A percentile compares a stretch with the other conserved stretches of the same genome.
These are phyloP conservation scores for Shiraia bambusicola DNA, from an alignment of 2,329 filamentous ascomycete genomes.

Conservation along the genomic window DNA sequence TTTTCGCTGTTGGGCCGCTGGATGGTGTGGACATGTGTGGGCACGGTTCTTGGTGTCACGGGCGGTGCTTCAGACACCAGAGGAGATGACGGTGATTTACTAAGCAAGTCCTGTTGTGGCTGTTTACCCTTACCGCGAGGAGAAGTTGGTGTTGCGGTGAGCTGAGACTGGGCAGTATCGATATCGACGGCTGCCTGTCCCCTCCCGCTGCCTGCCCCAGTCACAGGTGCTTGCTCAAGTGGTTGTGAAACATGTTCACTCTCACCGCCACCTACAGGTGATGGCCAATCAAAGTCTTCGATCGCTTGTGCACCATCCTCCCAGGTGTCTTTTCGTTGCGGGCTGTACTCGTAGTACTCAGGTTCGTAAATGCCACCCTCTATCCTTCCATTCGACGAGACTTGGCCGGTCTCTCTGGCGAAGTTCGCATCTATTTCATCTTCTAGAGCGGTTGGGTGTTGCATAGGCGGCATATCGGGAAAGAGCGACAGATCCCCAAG, in stretches of 20 bases:
- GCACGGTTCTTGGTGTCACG: too few species aligned
- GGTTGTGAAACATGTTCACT: background rate
- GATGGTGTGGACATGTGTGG: too few species aligned
- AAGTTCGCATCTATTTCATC: background rate
- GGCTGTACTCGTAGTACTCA: conserved; percentile 10
- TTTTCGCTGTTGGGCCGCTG: too few species aligned
- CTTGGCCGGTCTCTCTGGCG: background rate
- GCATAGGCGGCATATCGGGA: background rate
- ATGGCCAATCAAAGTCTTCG: conserved; percentile 27
- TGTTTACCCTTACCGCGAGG: too few species aligned
- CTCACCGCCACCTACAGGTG: background rate
- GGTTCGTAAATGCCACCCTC: conserved; percentile 6
- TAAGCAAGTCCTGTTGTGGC: too few species aligned
- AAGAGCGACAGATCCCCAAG: conserved; percentile 1
- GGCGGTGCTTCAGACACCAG: too few species aligned
- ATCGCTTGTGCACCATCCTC: conserved; percentile 24
- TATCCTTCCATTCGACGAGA: conserved; percentile 6
- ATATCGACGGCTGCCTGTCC: too few species aligned
- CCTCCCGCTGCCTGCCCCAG: background rate
- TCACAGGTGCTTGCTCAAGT: background rate
- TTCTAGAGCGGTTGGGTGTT: background rate
- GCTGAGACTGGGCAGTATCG: too few species aligned
- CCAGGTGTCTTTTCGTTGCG: conserved; percentile 12
- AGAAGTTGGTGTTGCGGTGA: too few species aligned
- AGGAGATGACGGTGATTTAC: too few species aligned